Percentiles rank a stretch among this genome's conserved stretches.
Conservation (phyloP, 257 asterid species). For the Plantago major region DNA sequence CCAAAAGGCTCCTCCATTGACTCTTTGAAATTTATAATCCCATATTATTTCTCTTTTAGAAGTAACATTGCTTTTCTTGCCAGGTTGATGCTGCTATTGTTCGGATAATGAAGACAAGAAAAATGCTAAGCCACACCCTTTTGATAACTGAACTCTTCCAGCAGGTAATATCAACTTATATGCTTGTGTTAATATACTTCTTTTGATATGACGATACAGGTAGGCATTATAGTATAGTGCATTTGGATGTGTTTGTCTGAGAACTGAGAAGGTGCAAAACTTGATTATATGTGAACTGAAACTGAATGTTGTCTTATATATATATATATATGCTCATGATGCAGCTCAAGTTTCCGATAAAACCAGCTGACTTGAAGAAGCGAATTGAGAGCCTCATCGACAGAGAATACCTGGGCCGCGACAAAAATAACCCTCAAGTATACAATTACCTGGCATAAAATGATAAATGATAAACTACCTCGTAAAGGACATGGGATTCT, state of each 20-base stretch:
- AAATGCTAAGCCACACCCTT: conserved; percentile 88
- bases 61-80: conserved; percentile 6
- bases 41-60: neutral
- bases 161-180: conserved; percentile 50
- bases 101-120: conserved; percentile 97
- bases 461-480: neutral
- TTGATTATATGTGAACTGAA: neutral
- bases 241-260: neutral
- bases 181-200: neutral
- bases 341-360: conserved; percentile 97
- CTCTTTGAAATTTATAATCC: neutral
- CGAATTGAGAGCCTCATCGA: conserved; percentile 95
- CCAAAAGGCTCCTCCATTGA: neutral
- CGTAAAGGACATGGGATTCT: conserved; percentile 24
- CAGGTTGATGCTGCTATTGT: conserved; percentile 99
- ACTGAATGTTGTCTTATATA: no score
- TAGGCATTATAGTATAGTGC: no score
- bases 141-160: conserved; percentile 96
- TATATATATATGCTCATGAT: conserved; percentile 12
- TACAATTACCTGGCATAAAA: conserved; percentile 90
- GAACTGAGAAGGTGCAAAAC: neutral
- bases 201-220: neutral
- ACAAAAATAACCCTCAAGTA: conserved; percentile 87
- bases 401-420: conserved; percentile 88
- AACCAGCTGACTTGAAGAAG: conserved; percentile 97